Percentiles rank a stretch among this genome's conserved stretches.
Evolutionary conservation across 2,329 filamentous ascomycete species (phyloP).

Genomic region (Alternaria sp.): DNA sequence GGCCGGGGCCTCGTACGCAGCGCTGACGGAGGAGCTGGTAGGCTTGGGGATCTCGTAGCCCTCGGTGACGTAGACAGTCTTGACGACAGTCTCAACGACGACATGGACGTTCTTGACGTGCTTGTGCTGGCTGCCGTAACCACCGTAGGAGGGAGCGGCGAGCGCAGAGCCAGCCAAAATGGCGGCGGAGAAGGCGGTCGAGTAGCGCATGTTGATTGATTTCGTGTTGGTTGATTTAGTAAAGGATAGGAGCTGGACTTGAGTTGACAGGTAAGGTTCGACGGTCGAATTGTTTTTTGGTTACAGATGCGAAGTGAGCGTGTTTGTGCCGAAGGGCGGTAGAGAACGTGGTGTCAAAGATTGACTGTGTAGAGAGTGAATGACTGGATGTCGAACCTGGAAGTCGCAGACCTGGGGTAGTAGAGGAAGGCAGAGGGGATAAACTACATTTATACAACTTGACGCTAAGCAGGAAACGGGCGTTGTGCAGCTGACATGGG

Average conservation of each 20-base stretch:
- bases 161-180: slow-evolving; percentile 41
- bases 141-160: slow-evolving; percentile 26
- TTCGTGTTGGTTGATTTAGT: slow-evolving; percentile 10
- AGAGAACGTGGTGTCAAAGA: slow-evolving; percentile 41
- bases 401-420: slow-evolving; percentile 43
- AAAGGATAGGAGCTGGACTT: slow-evolving; percentile 13
- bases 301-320: slow-evolving; percentile 26
- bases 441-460: slow-evolving; percentile 35
- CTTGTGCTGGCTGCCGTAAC: slow-evolving; percentile 19
- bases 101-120: slow-evolving; percentile 28
- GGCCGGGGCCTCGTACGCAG: slow-evolving; percentile 4
- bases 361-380: slow-evolving; percentile 37
- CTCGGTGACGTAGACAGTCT: slow-evolving; percentile 33
- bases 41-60: slow-evolving; percentile 13
- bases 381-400: slow-evolving; percentile 39
- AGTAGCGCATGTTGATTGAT: slow-evolving; percentile 38
- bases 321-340: slow-evolving; percentile 36
- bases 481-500: slow-evolving; percentile 20
- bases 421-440: slow-evolving; percentile 24
- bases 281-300: slow-evolving; percentile 19
- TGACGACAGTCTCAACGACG: slow-evolving; percentile 36
- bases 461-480: slow-evolving; percentile 15
- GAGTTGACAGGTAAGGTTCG: slow-evolving; percentile 24
- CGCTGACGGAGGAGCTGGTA: neutral
- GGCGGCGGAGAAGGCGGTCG: slow-evolving; percentile 30